phyloP scores from a whole-genome alignment of 2,329 filamentous ascomycete species.

The Taxawa tesnikishii region DNA sequence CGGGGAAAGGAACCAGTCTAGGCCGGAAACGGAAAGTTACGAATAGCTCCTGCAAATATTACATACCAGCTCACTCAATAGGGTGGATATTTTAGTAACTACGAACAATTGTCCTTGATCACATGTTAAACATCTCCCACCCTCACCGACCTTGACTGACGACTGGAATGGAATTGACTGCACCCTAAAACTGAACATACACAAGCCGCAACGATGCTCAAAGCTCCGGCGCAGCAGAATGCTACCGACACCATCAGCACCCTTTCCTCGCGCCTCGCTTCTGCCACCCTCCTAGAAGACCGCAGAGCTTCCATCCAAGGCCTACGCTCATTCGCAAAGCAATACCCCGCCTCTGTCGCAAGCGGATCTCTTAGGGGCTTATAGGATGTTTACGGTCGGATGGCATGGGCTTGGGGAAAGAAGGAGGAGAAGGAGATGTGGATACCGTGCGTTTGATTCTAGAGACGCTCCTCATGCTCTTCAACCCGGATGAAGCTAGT shows the following conservation, averaged over 20 bases:
- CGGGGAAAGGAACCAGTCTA: no score
- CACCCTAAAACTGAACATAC: no score
- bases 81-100: no score
- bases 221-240: conserved; percentile 88
- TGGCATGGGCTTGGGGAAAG: conserved; percentile 22
- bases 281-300: conserved; percentile 86
- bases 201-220: conserved; percentile 26
- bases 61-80: no score
- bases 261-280: conserved; percentile 74
- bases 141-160: no score
- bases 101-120: no score
- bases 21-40: no score
- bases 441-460: conserved; percentile 92
- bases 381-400: conserved; percentile 80
- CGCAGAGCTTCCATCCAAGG: conserved; percentile 86
- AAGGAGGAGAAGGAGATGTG: conserved; percentile 47
- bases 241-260: conserved; percentile 89
- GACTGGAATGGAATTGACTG: no score
- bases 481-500: conserved; percentile 54
- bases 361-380: conserved; percentile 83
- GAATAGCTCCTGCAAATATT: no score
- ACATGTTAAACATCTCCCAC: no score
- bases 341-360: conserved; percentile 89
- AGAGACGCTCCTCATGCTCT: conserved; percentile 91
- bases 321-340: conserved; percentile 87